phyloP scores from a whole-genome alignment of 169 alveolate species.

The Perkinsus olseni region DNA sequence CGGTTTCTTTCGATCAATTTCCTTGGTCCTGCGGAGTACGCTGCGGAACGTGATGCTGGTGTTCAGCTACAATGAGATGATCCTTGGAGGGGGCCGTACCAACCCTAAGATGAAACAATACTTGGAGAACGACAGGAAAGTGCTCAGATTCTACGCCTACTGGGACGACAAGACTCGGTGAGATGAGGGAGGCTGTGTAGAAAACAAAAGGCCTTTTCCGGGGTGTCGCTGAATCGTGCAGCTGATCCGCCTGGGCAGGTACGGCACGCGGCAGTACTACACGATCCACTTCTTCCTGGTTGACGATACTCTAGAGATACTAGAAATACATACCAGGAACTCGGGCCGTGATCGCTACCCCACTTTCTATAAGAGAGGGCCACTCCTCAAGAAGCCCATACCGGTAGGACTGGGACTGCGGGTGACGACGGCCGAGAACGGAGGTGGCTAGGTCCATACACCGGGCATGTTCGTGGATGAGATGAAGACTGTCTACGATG shows the following conservation, averaged over 20 bases:
- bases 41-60: background rate
- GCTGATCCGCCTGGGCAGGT: background rate
- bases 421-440: background rate
- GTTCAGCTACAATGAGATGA: slow-evolving; percentile 3
- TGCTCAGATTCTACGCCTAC: slow-evolving; percentile 41
- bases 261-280: slow-evolving; percentile 10
- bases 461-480: background rate
- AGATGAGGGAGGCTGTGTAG: too few species aligned
- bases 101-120: slow-evolving; percentile 57
- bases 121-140: slow-evolving; percentile 70
- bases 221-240: background rate
- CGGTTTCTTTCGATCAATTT: too few species aligned
- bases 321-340: slow-evolving; percentile 1
- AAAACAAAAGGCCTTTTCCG: too few species aligned
- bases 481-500: background rate
- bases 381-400: slow-evolving; percentile 1
- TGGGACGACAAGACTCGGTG: slow-evolving; percentile 12
- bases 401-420: background rate
- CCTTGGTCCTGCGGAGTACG: too few species aligned
- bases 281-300: slow-evolving; percentile 7
- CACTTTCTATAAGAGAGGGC: background rate
- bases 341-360: slow-evolving; percentile 8
- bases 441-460: background rate
- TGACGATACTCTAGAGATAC: background rate
- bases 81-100: slow-evolving; percentile 69